phyloP scores from a whole-genome alignment of 1,139 yeast species.

The Blastobotrys arbuscula region DNA sequence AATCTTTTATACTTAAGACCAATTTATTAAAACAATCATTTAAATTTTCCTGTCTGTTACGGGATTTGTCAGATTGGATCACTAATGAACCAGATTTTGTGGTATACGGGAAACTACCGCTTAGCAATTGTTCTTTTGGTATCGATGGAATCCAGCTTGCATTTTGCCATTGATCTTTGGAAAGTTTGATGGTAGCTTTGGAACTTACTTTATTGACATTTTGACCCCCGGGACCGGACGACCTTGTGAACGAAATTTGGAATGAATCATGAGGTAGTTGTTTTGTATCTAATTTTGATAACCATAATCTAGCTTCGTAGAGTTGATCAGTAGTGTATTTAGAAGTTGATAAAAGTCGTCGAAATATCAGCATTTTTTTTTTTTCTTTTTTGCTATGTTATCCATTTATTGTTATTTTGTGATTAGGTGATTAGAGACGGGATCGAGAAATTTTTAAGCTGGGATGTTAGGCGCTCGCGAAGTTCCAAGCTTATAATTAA shows the following conservation, averaged over 20 bases:
- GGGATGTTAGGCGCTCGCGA: too few species aligned
- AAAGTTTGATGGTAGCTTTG: slow-evolving; percentile 64
- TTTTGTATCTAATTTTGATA: slow-evolving; percentile 33
- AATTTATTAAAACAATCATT: slow-evolving; percentile 58
- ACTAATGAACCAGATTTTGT: slow-evolving; percentile 52
- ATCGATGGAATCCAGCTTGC: slow-evolving; percentile 61
- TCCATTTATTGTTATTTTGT: too few species aligned
- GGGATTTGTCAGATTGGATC: slow-evolving; percentile 54
- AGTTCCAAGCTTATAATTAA: too few species aligned
- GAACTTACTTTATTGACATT: slow-evolving; percentile 70
- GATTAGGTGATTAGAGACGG: too few species aligned
- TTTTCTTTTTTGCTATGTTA: too few species aligned
- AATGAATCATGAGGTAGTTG: slow-evolving; percentile 50
- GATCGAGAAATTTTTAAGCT: too few species aligned
- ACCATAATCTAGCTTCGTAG: slow-evolving; percentile 36
- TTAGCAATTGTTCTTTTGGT: slow-evolving; percentile 39
- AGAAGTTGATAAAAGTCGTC: not conserved
- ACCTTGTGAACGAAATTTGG: slow-evolving; percentile 53
- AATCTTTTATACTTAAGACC: slow-evolving; percentile 45
- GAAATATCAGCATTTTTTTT: not conserved
- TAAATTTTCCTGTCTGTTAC: slow-evolving; percentile 57
- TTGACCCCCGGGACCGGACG: slow-evolving; percentile 96
- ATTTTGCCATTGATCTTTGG: slow-evolving; percentile 43
- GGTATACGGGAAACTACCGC: slow-evolving; percentile 44
- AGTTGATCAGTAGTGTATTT: not conserved